Evolutionary conservation across 257 asterid genomes (phyloP), one percentile per base, ranked within the genome.

Genomic region (Schizonepeta tenuifolia): DNA sequence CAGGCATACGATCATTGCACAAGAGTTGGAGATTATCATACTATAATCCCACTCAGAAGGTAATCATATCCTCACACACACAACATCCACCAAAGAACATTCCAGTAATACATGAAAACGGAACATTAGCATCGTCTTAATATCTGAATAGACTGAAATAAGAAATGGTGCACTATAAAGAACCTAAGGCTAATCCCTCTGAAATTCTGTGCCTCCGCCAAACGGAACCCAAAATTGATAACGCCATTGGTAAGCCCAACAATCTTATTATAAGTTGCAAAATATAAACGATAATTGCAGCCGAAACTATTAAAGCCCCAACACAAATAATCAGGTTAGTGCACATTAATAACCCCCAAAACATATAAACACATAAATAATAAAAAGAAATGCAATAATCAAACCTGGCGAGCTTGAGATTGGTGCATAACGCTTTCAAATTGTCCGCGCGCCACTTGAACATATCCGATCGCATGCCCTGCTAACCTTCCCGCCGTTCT

Each of bases 401-500:
- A 58, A 71, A 90, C 98, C 96, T 91, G 94, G 63, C 79, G 87
- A 81, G 92, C 96, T 86, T 91, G 97, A 33, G 96, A 72, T 77
- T 91, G 91, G 77, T 93, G 96, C 97, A 89, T 85, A 78, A 93
- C 82, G 67, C 77, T 82, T 28, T 89, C 96, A 24, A 93, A 91
- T 67, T 91, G 97, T 50, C 96, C 96, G 9, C 97, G 97, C 18
- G 93, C 95, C 73, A 91, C 11, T 74, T 89, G 98, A 79, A 89
- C 96, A 78, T 91, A 84, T 40, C 95, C 97, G 44, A 89, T 86
- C 5, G 96, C 86, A 60, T 95, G 95, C 24, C 97, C 97, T 73
- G 96, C 83, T 62, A 89, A 75, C 77, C 95, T 91, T 59, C 98
- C 98, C 18, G 85, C 89, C 53, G 90, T 85, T 83, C 93, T 88